Percentiles rank a stretch among this genome's conserved stretches.
Evolutionary conservation across 108 stramenopile species (phyloP).

Genomic region (Skeletonema costatum): DNA sequence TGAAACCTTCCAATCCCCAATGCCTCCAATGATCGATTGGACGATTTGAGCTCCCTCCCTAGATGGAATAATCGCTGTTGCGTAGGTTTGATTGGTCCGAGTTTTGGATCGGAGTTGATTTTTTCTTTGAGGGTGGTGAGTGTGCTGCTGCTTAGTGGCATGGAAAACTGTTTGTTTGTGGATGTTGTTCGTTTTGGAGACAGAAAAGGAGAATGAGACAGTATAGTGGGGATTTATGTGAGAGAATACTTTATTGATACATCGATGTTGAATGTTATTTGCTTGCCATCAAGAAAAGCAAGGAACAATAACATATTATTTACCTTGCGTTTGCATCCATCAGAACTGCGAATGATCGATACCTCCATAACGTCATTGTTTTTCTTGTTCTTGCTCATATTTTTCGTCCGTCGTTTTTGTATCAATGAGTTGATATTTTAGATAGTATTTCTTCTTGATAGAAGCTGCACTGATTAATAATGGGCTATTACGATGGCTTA

Average conservation of each 20-base stretch:
- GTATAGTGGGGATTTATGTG: not conserved
- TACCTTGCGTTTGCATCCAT: conserved; percentile 27
- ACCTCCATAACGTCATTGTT: conserved; percentile 13
- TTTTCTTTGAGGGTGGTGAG: conserved; percentile 41
- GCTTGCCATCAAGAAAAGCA: too few relatives aligned
- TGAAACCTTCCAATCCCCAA: conserved; percentile 59
- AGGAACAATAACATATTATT: not conserved
- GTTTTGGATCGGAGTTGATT: conserved; percentile 13
- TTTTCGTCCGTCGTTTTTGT: not conserved
- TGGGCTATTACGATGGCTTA: too few relatives aligned
- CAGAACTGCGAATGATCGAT: conserved; percentile 26
- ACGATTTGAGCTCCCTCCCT: conserved; percentile 74
- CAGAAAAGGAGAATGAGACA: not conserved
- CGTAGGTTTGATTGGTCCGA: conserved; percentile 32
- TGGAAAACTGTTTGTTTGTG: conserved; percentile 8
- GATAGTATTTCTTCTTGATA: too few relatives aligned
- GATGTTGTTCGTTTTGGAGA: too few relatives aligned
- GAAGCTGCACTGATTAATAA: too few relatives aligned
- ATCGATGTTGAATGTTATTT: too few relatives aligned
- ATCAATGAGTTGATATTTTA: too few relatives aligned
- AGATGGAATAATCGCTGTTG: conserved; percentile 82
- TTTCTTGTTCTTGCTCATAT: not conserved
- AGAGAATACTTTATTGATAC: too few relatives aligned
- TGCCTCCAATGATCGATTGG: conserved; percentile 54
- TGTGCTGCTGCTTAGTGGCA: conserved; percentile 16